phyloP scores from a whole-genome alignment of 2,329 filamentous ascomycete species.

The Sarocladium strictum region DNA sequence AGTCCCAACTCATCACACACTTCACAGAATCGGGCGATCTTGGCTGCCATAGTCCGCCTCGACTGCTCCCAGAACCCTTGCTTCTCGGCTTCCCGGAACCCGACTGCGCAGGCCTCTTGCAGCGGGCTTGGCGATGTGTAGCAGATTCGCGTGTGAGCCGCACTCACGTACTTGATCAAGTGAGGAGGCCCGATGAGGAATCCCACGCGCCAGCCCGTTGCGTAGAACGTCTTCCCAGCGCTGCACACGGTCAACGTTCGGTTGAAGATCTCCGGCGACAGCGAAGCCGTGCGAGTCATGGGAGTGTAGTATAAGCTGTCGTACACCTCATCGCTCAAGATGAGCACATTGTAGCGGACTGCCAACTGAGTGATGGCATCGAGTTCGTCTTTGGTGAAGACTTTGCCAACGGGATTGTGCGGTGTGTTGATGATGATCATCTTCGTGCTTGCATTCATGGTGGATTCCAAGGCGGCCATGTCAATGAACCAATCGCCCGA shows the following conservation, averaged over 20 bases:
- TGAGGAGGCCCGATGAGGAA: conserved; percentile 80
- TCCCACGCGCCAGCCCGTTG: conserved; percentile 88
- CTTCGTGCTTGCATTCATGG: conserved; percentile 80
- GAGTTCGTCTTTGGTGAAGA: conserved; percentile 80
- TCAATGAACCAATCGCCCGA: conserved; percentile 85
- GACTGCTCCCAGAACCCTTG: conserved; percentile 76
- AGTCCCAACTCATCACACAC: conserved; percentile 64
- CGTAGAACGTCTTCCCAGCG: conserved; percentile 97
- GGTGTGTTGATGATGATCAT: conserved; percentile 91
- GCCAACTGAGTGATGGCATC: conserved; percentile 79
- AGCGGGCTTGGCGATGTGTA: conserved; percentile 81
- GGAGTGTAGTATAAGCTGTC: conserved; percentile 92
- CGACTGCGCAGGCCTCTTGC: conserved; percentile 81
- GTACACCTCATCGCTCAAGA: conserved; percentile 89
- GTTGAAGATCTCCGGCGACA: conserved; percentile 83
- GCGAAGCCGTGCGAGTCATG: conserved; percentile 83
- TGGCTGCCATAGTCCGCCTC: conserved; percentile 73
- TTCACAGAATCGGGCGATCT: conserved; percentile 73
- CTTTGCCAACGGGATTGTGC: conserved; percentile 94
- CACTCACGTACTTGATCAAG: conserved; percentile 77
- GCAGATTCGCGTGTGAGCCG: conserved; percentile 84
- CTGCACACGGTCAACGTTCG: conserved; percentile 91
- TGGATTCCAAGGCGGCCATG: conserved; percentile 73
- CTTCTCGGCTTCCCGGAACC: conserved; percentile 76
- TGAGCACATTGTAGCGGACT: conserved; percentile 88